phyloP scores from a whole-genome alignment of 2,329 filamentous ascomycete genomes.

The Neocucurbitaria cava region DNA sequence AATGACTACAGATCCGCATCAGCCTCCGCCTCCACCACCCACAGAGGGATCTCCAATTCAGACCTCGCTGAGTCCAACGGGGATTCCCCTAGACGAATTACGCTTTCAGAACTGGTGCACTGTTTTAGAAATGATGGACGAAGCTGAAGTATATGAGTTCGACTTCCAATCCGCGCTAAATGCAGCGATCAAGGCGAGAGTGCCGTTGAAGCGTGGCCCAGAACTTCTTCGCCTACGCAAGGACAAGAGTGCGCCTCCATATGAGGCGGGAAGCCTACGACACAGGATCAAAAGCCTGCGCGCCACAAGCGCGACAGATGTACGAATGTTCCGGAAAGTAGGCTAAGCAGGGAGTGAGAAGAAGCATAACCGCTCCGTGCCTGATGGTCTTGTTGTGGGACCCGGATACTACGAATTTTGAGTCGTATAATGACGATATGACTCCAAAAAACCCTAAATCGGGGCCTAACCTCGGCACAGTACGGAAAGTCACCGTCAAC shows the following conservation, averaged over 20 bases:
- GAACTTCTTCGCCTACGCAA: slow-evolving; percentile 8
- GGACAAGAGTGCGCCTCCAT: not conserved
- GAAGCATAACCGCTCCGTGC: not conserved
- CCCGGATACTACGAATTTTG: slow-evolving; percentile 1
- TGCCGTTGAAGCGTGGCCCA: slow-evolving; percentile 7
- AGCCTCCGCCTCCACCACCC: slow-evolving; percentile 29
- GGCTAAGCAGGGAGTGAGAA: not conserved
- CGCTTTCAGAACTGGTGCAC: slow-evolving; percentile 60
- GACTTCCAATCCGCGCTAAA: slow-evolving; percentile 8
- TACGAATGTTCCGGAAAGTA: slow-evolving; percentile 8
- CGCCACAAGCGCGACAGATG: not conserved
- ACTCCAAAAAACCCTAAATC: not conserved
- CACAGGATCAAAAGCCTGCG: slow-evolving; percentile 14
- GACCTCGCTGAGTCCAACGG: slow-evolving; percentile 40
- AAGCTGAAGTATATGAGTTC: slow-evolving; percentile 39
- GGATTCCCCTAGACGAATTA: slow-evolving; percentile 53
- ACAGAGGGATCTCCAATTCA: slow-evolving; percentile 9
- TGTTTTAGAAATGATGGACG: slow-evolving; percentile 54
- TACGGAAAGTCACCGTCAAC: not conserved
- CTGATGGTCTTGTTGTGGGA: not conserved
- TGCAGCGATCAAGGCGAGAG: slow-evolving; percentile 15
- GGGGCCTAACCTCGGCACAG: not conserved
- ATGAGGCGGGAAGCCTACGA: not conserved
- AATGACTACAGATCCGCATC: slow-evolving; percentile 50
- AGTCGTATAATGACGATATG: slow-evolving; percentile 4